Evolutionary conservation across 163 green algal genomes (phyloP).

Genomic region (Scenedesmus sp.): DNA sequence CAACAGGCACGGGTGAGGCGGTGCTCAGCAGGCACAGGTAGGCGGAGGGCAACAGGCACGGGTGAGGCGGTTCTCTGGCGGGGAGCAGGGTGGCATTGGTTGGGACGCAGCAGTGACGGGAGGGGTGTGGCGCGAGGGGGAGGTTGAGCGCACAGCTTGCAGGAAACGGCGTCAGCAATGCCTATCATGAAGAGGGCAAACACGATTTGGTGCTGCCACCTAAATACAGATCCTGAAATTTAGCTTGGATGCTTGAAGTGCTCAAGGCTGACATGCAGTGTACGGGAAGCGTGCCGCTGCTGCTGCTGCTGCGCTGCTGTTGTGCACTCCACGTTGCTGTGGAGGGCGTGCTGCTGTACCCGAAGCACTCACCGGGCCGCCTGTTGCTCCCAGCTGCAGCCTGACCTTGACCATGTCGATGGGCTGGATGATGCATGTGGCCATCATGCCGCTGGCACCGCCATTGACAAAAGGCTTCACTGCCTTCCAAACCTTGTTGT

Average conservation of each 20-base stretch:
- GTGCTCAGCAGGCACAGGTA: too few relatives aligned
- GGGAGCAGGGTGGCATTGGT: neutral
- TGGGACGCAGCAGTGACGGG: neutral
- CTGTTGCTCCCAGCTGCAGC: conserved; percentile 92
- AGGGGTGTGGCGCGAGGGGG: neutral
- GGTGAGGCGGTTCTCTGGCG: neutral
- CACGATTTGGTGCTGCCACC: neutral
- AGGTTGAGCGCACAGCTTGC: neutral
- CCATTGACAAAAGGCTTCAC: conserved; percentile 98
- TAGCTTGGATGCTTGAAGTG: too few relatives aligned
- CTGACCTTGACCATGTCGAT: conserved; percentile 99
- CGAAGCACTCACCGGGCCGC: conserved; percentile 75
- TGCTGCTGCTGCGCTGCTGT: too few relatives aligned
- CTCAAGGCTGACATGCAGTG: too few relatives aligned
- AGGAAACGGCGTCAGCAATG: neutral
- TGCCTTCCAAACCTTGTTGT: conserved; percentile 81
- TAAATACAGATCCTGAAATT: too few relatives aligned
- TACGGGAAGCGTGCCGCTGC: too few relatives aligned
- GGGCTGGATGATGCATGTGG: conserved; percentile 99
- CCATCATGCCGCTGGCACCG: conserved; percentile 91
- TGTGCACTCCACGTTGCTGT: neutral
- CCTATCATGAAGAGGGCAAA: neutral
- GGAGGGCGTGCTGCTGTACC: neutral
- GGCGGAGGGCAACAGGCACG: neutral
- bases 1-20: too few relatives aligned